Evolutionary conservation across 805 yeast species (phyloP), one percentile per base, ranked within the genome.

Genomic region (Wickerhamiella australiensis): DNA sequence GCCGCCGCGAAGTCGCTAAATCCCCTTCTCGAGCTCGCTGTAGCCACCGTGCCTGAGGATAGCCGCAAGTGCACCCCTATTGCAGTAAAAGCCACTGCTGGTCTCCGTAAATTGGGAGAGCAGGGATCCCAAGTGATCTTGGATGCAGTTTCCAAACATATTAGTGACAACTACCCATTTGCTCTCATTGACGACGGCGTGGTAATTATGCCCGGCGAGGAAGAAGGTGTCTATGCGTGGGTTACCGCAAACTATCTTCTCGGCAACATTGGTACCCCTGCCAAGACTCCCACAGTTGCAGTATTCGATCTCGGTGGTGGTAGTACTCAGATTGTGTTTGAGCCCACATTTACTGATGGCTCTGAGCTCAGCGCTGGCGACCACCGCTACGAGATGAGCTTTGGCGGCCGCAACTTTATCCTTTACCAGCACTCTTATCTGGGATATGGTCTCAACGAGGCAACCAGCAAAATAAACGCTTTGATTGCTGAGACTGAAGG

Each of bases 191-290:
- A 75, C 9, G 84, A 86, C 52, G 97, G 96, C 54, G 74, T 92
- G 52, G 74, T 88, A 9, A 85, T 92, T 61, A 90, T 92, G 97
- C 87, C 83, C 52, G 98, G 98, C 57, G 80, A 79, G 52, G 95
- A 90, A 58, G 98, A 94, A 71, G 99, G 98, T 65, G 96, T 92
- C 7, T 92, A 79, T 62, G 98, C 98, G 1, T 92, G 99, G 99
- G 83, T 92, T 65, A 92, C 99, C 23, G 80, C 96, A 46, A 92
- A 92, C 69, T 92, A 80, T 65, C 70, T 92, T 56, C 74, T 90
- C 58, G 97, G 96, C 38, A 92, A 90, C 69, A 90, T 92, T 64
- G 98, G 97, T 13, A 63, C 73, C n/a, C 65, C 78, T 20, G 80
- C 77, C 37, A 82, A 81, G 65, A 64, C 68, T 22, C 87, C 95